These are phyloP conservation scores for Diplodia scrobiculata DNA, from an alignment of 2,329 filamentous ascomycete genomes.

Conservation along the genomic window DNA sequence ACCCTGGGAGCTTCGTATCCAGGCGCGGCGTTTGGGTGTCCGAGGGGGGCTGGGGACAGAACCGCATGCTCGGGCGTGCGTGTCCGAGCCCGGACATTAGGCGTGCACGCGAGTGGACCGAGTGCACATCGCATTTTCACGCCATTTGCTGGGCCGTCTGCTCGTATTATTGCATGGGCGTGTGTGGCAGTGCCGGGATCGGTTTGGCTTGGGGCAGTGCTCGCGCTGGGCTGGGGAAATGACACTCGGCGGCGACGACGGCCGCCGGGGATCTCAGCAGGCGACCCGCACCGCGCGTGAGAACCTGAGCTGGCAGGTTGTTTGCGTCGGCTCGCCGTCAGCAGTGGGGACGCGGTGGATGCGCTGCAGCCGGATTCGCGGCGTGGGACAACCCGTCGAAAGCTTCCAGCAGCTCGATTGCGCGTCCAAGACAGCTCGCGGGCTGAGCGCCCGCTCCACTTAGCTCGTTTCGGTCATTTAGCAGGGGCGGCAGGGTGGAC, in stretches of 20 bases:
- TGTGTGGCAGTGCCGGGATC: constrained; percentile 27
- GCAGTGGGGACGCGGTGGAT: not conserved
- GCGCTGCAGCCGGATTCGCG: not conserved
- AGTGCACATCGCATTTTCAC: constrained; percentile 25
- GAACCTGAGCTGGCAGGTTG: constrained; percentile 1
- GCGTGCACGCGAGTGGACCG: constrained; percentile 22
- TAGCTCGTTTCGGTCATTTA: constrained; percentile 30
- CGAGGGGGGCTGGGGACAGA: not conserved
- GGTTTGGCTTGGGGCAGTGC: constrained; percentile 15
- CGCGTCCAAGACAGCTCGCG: constrained; percentile 27
- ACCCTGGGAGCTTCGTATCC: not conserved
- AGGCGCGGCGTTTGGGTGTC: not conserved
- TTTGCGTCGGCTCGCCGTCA: not conserved
- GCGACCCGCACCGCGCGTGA: constrained; percentile 9
- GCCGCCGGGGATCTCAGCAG: constrained; percentile 2
- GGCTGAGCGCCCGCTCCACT: constrained; percentile 28
- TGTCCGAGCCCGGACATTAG: constrained; percentile 23
- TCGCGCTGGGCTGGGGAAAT: constrained; percentile 23
- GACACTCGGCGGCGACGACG: constrained; percentile 2
- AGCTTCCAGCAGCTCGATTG: constrained; percentile 26
- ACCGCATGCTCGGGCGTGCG: not conserved
- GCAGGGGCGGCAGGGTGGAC: constrained; percentile 23
- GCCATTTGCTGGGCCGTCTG: constrained; percentile 19
- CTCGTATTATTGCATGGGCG: constrained; percentile 3
- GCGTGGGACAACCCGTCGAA: constrained; percentile 4